Evolutionary conservation across 1,139 yeast genomes (phyloP).

Genomic region (Pichiaceae sp.): DNA sequence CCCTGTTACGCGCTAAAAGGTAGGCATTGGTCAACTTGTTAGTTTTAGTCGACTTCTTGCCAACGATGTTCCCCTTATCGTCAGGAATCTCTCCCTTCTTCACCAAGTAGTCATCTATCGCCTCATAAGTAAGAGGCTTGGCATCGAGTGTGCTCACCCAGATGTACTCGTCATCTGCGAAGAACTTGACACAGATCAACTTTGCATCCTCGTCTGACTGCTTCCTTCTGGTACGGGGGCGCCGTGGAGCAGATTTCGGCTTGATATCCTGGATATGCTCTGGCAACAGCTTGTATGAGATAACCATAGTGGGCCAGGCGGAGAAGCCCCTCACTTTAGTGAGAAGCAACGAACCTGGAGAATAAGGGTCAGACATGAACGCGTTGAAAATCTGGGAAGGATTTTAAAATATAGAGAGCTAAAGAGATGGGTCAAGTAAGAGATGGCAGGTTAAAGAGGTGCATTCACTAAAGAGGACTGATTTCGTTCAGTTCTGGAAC

Average conservation of each 20-base stretch:
- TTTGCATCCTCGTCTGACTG: slow-evolving; percentile 7
- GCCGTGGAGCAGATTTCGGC: slow-evolving; percentile 31
- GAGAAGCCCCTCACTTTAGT: slow-evolving; percentile 76
- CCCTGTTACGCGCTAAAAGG: slow-evolving; percentile 12
- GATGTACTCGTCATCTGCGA: slow-evolving; percentile 59
- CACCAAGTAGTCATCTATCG: slow-evolving; percentile 15
- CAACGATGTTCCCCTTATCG: slow-evolving; percentile 8
- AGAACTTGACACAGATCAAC: slow-evolving; percentile 42
- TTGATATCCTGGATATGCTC: slow-evolving; percentile 37
- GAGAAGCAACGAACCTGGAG: slow-evolving; percentile 34
- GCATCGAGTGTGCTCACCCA: slow-evolving; percentile 47
- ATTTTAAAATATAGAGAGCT: too few relatives aligned
- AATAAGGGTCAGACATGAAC: neutral
- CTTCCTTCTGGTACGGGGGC: slow-evolving; percentile 18
- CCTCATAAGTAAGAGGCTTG: slow-evolving; percentile 22
- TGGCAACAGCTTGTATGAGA: slow-evolving; percentile 53
- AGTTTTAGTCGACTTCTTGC: slow-evolving; percentile 10
- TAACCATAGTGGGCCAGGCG: slow-evolving; percentile 76
- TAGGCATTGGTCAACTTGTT: slow-evolving; percentile 21
- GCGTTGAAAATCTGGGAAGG: neutral
- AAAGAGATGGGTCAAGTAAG: too few relatives aligned
- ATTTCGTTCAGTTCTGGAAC: slow-evolving; percentile 5
- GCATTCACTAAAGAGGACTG: too few relatives aligned
- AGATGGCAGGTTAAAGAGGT: too few relatives aligned
- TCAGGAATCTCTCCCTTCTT: slow-evolving; percentile 19